Evolutionary conservation across 2,329 filamentous ascomycete genomes (phyloP).

Genomic region (Colletotrichum truncatum): DNA sequence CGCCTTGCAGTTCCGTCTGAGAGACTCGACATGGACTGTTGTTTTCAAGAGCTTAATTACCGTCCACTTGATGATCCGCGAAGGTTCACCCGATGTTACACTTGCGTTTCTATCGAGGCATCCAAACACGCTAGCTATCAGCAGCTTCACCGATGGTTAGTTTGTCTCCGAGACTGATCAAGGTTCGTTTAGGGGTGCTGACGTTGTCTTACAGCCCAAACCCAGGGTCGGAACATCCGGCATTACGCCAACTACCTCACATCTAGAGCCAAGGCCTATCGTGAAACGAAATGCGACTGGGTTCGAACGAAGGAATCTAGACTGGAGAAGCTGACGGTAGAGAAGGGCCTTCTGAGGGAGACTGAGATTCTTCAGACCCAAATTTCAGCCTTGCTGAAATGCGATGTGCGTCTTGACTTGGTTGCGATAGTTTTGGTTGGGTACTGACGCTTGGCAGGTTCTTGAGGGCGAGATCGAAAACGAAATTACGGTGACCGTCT

Average conservation of each 20-base stretch:
- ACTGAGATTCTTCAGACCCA: conserved; percentile 92
- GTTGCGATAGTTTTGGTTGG: not conserved
- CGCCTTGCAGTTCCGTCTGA: conserved; percentile 85
- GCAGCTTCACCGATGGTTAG: conserved; percentile 91
- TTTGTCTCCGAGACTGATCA: conserved; percentile 29
- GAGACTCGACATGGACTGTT: conserved; percentile 99
- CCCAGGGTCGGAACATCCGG: conserved; percentile 92
- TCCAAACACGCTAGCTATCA: conserved; percentile 85
- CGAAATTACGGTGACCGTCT: conserved; percentile 95
- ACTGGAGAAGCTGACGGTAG: conserved; percentile 85
- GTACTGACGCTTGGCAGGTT: conserved; percentile 61
- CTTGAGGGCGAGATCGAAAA: conserved; percentile 91
- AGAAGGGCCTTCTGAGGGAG: conserved; percentile 91
- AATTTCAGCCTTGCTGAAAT: conserved; percentile 85
- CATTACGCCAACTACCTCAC: conserved; percentile 90
- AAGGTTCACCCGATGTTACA: conserved; percentile 90
- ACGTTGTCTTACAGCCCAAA: conserved; percentile 72
- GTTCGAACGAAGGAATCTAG: conserved; percentile 84
- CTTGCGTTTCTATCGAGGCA: conserved; percentile 85
- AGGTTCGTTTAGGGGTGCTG: not conserved
- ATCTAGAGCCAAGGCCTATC: conserved; percentile 83
- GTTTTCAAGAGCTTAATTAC: conserved; percentile 98
- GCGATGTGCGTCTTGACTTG: conserved; percentile 74
- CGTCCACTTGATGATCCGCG: conserved; percentile 95
- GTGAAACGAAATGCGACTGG: conserved; percentile 88